These are phyloP conservation scores for Plenodomus lindquistii DNA, from an alignment of 2,329 filamentous ascomycete species.

Conservation along the genomic window DNA sequence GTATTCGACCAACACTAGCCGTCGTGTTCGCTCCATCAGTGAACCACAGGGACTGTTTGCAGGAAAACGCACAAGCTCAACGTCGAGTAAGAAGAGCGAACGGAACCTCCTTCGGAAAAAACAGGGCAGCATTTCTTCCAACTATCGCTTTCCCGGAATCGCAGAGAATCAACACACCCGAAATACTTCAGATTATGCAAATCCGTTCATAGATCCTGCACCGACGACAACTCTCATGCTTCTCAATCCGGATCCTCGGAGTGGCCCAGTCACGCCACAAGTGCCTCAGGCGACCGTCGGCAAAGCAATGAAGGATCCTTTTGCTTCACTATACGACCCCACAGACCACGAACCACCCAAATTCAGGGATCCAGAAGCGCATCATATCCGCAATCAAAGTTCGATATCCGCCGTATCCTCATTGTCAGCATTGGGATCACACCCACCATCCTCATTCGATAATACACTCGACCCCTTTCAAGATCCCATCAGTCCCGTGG, in stretches of 20 bases:
- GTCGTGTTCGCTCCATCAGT: conserved; percentile 32
- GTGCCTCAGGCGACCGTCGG: conserved; percentile 27
- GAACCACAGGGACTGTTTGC: conserved; percentile 32
- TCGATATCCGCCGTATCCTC: conserved; percentile 22
- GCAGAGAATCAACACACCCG: conserved; percentile 27
- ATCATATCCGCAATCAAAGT: conserved; percentile 36
- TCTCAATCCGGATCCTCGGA: conserved; percentile 30
- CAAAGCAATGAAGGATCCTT: conserved; percentile 29
- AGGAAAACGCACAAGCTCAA: conserved; percentile 28
- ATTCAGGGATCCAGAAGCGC: conserved; percentile 18
- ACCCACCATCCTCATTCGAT: conserved; percentile 36
- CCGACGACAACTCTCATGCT: conserved; percentile 24
- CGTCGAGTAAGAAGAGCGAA: conserved; percentile 38
- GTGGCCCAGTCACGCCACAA: conserved; percentile 29
- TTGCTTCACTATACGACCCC: conserved; percentile 35
- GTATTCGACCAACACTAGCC: conserved; percentile 33
- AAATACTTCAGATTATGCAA: conserved; percentile 19
- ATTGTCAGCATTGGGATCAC: conserved; percentile 21
- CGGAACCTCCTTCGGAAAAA: conserved; percentile 35
- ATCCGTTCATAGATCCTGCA: conserved; percentile 36
- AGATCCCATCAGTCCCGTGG: conserved; percentile 29
- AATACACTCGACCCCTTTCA: conserved; percentile 26
- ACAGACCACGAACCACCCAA: conserved; percentile 32
- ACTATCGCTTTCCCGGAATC: conserved; percentile 35
- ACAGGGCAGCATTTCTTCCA: conserved; percentile 31